Percentiles rank a stretch among this genome's conserved stretches.
Conservation (phyloP, 2,329 filamentous ascomycete species). For the Tolypocladium cylindrosporum region DNA sequence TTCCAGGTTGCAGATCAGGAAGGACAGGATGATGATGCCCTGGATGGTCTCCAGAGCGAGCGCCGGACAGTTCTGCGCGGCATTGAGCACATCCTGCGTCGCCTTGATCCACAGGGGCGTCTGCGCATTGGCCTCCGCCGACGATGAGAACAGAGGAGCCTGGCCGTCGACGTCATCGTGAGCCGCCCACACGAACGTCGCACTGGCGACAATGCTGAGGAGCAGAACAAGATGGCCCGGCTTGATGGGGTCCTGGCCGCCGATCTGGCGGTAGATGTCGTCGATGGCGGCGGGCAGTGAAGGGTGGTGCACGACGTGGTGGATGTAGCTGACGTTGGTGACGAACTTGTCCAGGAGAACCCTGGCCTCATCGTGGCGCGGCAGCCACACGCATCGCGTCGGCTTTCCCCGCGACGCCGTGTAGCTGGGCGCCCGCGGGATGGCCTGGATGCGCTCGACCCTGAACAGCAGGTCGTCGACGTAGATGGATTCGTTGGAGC, state of each 20-base stretch:
- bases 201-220: background rate
- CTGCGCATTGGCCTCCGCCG: background rate
- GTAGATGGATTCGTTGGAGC: background rate
- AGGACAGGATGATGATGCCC: background rate
- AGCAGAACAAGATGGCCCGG: background rate
- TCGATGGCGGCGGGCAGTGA: background rate
- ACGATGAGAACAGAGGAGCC: background rate
- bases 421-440: background rate
- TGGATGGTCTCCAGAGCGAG: background rate
- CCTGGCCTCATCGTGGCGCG: background rate
- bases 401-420: background rate
- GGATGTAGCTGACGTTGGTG: background rate
- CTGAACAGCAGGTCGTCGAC: background rate
- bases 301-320: conserved; percentile 1
- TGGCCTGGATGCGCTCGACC: background rate
- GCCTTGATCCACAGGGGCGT: background rate
- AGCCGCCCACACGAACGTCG: background rate
- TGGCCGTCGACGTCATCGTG: background rate
- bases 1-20: background rate
- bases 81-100: background rate
- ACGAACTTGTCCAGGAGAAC: background rate
- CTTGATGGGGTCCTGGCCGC: background rate
- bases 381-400: background rate
- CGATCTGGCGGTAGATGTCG: background rate
- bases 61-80: background rate